Percentiles rank a stretch among this genome's conserved stretches.
Conservation (phyloP, 129 eudicot genomes). For the Erigeron canadensis region DNA sequence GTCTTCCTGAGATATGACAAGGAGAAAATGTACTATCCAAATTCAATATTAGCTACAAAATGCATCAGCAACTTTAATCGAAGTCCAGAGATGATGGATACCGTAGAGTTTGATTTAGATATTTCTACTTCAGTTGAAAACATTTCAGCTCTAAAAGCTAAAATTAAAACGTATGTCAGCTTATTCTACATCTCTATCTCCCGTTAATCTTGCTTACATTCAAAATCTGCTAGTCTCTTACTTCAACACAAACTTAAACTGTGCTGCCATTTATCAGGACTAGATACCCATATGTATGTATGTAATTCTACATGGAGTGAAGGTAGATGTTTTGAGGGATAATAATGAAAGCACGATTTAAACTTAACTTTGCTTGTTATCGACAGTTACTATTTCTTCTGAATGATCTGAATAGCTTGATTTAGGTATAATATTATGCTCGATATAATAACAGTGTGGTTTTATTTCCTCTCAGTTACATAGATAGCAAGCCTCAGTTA, state of each 20-base stretch:
- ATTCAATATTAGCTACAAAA: constrained; percentile 60
- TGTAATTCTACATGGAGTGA: too few relatives aligned
- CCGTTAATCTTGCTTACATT: constrained; percentile 2
- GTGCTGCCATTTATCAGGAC: constrained; percentile 17
- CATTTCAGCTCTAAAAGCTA: constrained; percentile 53
- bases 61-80: constrained; percentile 76
- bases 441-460: neutral
- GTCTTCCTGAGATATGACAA: constrained; percentile 64
- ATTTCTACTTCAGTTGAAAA: constrained; percentile 57
- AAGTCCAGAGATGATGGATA: constrained; percentile 73
- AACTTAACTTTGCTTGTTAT: constrained; percentile 30
- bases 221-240: neutral
- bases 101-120: constrained; percentile 62
- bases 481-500: constrained; percentile 68
- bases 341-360: constrained; percentile 40
- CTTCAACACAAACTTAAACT: constrained; percentile 19
- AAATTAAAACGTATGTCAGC: too few relatives aligned
- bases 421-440: constrained; percentile 1
- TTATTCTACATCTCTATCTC: constrained; percentile 12
- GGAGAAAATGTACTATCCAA: constrained; percentile 69
- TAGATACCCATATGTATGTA: constrained; percentile 33
- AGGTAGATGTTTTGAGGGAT: too few relatives aligned
- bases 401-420: constrained; percentile 37
- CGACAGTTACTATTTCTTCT: too few relatives aligned
- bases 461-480: constrained; percentile 42